Percentiles rank a stretch among this genome's conserved stretches.
Evolutionary conservation across 495 filamentous ascomycete species (phyloP).

Genomic region (Penicillium desertorum): DNA sequence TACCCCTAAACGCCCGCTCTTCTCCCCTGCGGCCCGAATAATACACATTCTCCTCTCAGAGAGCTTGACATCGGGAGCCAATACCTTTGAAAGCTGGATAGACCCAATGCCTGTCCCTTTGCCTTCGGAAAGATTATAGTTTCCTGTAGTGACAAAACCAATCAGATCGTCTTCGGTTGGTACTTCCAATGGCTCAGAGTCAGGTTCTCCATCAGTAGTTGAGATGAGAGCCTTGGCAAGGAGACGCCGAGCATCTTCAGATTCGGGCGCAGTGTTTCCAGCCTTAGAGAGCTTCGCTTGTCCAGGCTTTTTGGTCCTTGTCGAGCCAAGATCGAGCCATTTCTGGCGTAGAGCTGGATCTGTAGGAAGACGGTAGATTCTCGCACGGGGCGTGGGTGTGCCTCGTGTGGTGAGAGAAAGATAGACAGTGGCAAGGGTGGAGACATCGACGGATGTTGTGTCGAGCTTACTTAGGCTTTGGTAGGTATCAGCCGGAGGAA

Average conservation of each 20-base stretch:
- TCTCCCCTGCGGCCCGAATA: slow-evolving; percentile 74
- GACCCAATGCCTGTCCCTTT: slow-evolving; percentile 73
- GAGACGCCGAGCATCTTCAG: slow-evolving; percentile 48
- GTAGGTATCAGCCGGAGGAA: slow-evolving; percentile 23
- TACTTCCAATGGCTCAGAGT: slow-evolving; percentile 58
- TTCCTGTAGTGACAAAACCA: slow-evolving; percentile 87
- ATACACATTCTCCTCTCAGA: slow-evolving; percentile 62
- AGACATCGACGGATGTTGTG: slow-evolving; percentile 20
- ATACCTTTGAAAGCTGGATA: slow-evolving; percentile 60
- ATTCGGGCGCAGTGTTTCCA: slow-evolving; percentile 12
- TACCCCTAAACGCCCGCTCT: slow-evolving; percentile 69
- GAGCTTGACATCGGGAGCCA: slow-evolving; percentile 24
- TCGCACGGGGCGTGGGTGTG: slow-evolving; percentile 58
- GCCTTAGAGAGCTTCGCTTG: slow-evolving; percentile 10
- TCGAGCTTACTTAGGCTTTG: slow-evolving; percentile 26
- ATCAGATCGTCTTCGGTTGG: slow-evolving; percentile 78
- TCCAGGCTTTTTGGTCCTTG: slow-evolving; percentile 16
- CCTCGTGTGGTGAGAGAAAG: slow-evolving; percentile 60
- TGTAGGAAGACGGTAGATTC: slow-evolving; percentile 70
- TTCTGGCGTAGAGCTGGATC: slow-evolving; percentile 47
- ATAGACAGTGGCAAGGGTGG: slow-evolving; percentile 56
- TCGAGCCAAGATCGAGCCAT: slow-evolving; percentile 50
- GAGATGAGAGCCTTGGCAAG: slow-evolving; percentile 55
- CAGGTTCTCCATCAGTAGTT: slow-evolving; percentile 31
- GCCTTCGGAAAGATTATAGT: slow-evolving; percentile 78